These are phyloP conservation scores for Cyclocybe aegerita DNA, from an alignment of 768 basidiomycete species.

Conservation along the genomic window DNA sequence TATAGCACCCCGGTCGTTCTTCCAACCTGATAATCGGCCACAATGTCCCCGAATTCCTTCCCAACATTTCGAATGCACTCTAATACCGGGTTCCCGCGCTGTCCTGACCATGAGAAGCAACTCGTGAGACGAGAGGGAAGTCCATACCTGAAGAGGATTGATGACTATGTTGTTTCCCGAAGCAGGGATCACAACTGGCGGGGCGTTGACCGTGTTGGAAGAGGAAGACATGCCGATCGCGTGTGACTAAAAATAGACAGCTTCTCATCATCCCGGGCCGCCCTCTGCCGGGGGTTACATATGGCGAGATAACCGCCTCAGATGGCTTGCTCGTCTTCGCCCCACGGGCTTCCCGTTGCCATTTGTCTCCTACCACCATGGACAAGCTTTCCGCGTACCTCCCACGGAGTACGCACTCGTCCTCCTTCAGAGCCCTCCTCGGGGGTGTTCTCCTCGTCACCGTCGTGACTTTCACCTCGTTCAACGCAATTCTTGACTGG, in stretches of 20 bases:
- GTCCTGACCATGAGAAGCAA: slow-evolving; percentile 2
- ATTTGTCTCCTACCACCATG: slow-evolving; percentile 21
- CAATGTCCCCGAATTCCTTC: slow-evolving; percentile 93
- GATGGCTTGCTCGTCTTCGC: neutral
- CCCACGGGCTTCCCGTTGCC: neutral
- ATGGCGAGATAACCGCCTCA: slow-evolving; percentile 12
- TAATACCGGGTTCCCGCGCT: slow-evolving; percentile 90
- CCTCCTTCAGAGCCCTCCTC: slow-evolving; percentile 18
- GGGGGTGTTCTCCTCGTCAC: slow-evolving; percentile 24
- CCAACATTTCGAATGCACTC: slow-evolving; percentile 84
- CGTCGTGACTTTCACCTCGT: slow-evolving; percentile 22
- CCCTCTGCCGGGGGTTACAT: slow-evolving; percentile 4
- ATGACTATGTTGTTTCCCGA: slow-evolving; percentile 64
- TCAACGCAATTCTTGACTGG: slow-evolving; percentile 22
- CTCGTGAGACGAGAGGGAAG: neutral
- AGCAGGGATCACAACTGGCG: slow-evolving; percentile 63
- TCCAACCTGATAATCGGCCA: slow-evolving; percentile 94
- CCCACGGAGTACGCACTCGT: slow-evolving; percentile 7
- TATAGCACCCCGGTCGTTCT: slow-evolving; percentile 90
- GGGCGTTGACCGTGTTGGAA: no score
- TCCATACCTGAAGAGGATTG: slow-evolving; percentile 55
- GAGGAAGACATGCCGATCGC: slow-evolving; percentile 1
- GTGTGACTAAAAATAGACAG: neutral
- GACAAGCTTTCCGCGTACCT: slow-evolving; percentile 32
- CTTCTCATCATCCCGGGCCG: neutral